Evolutionary conservation across 202 grass and related monocot genomes (phyloP).

Genomic region (Schoenoplectus tabernaemontani): DNA sequence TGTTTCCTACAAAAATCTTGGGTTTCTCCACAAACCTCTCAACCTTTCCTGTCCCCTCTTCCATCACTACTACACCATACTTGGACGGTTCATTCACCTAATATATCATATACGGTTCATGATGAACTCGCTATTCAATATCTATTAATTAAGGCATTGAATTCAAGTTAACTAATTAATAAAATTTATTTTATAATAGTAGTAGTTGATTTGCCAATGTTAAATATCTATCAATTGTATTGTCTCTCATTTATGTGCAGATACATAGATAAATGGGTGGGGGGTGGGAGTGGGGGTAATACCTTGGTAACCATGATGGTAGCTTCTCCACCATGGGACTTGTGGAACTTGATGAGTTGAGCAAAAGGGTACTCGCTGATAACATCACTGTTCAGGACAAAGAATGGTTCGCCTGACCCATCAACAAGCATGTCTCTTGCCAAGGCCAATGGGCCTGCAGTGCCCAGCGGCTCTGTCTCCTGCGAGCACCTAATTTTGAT

Average conservation of each 20-base stretch:
- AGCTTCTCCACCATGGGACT: slow-evolving; percentile 66
- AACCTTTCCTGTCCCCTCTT: slow-evolving; percentile 67
- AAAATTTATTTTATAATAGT: background rate
- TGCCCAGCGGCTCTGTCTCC: slow-evolving; percentile 80
- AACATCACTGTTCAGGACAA: slow-evolving; percentile 81
- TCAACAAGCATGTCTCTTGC: slow-evolving; percentile 66
- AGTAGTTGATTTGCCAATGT: background rate
- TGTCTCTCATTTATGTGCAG: background rate
- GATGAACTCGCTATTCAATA: background rate
- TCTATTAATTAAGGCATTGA: background rate
- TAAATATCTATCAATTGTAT: background rate
- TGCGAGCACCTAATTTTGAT: slow-evolving; percentile 84
- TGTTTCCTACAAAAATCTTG: slow-evolving; percentile 84
- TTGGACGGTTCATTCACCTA: slow-evolving; percentile 86
- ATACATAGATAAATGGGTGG: background rate
- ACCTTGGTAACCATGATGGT: slow-evolving; percentile 95
- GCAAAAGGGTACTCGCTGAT: slow-evolving; percentile 87
- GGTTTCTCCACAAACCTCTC: slow-evolving; percentile 91
- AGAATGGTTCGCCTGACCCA: slow-evolving; percentile 77
- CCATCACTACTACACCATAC: slow-evolving; percentile 80
- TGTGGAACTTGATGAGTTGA: slow-evolving; percentile 70
- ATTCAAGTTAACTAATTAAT: background rate
- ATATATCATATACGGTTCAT: background rate
- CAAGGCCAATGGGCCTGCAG: slow-evolving; percentile 62
- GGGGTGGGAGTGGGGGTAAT: background rate